Conservation (phyloP, 108 stramenopile genomes). For the Stephanodiscus triporus region DNA sequence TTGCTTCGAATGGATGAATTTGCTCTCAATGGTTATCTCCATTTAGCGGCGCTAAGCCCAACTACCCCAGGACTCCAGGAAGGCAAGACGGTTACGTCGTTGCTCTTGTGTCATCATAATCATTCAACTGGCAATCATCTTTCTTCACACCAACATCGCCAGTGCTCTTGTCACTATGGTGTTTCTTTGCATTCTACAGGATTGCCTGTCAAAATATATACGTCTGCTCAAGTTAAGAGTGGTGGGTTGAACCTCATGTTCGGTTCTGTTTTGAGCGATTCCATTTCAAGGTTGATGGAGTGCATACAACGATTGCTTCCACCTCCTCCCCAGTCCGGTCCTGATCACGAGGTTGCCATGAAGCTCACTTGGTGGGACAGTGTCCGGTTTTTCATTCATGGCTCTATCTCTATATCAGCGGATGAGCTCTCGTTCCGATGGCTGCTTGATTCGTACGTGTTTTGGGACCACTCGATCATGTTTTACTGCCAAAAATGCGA, state of each 20-base stretch:
- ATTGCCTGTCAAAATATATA: slow-evolving; percentile 52
- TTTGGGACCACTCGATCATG: slow-evolving; percentile 37
- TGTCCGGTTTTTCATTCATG: slow-evolving; percentile 54
- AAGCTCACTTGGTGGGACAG: slow-evolving; percentile 63
- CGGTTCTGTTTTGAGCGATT: slow-evolving; percentile 39
- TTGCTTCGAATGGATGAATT: slow-evolving; percentile 36
- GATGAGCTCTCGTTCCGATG: slow-evolving; percentile 39
- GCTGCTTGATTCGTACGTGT: slow-evolving; percentile 47
- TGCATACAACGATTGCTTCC: slow-evolving; percentile 50
- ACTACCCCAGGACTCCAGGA: slow-evolving; percentile 38
- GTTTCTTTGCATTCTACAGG: slow-evolving; percentile 37
- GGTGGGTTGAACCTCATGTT: slow-evolving; percentile 30
- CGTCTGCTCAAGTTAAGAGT: slow-evolving; percentile 29
- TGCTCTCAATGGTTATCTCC: slow-evolving; percentile 30
- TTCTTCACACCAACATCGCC: not conserved
- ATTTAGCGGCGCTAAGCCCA: slow-evolving; percentile 35
- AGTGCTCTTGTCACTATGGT: slow-evolving; percentile 36
- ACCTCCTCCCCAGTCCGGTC: slow-evolving; percentile 22
- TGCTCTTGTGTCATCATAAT: slow-evolving; percentile 41
- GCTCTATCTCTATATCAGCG: slow-evolving; percentile 24
- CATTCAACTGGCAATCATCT: not conserved
- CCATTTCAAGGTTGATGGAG: slow-evolving; percentile 40
- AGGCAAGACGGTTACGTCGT: slow-evolving; percentile 13
- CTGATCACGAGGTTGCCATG: not conserved
- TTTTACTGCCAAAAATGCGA: slow-evolving; percentile 27